A percentile compares a stretch with the other conserved stretches of the same genome.
Conservation (phyloP, 768 basidiomycete genomes). For the Suillus lakei region DNA sequence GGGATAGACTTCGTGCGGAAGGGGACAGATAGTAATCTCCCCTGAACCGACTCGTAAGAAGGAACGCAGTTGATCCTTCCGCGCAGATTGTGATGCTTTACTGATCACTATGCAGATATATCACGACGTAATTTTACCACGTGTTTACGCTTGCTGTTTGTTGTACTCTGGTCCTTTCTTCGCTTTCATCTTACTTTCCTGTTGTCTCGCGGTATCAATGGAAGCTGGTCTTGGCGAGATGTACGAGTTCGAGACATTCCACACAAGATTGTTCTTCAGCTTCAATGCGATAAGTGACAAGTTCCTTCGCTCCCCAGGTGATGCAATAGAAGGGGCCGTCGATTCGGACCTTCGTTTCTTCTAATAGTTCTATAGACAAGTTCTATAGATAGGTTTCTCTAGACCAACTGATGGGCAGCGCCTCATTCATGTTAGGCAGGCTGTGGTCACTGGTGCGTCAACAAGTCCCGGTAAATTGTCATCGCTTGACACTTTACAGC, state of each 20-base stretch:
- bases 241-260: not conserved
- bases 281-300: not conserved
- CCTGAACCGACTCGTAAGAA: not conserved
- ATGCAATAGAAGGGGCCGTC: not conserved
- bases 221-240: not conserved
- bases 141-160: not conserved
- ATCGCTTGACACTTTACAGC: too few relatives aligned
- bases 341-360: not conserved
- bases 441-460: not conserved
- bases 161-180: not conserved
- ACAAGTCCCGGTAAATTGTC: not conserved
- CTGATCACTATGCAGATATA: not conserved
- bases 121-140: slow-evolving; percentile 1
- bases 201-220: slow-evolving; percentile 11
- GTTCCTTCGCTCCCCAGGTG: not conserved
- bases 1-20: slow-evolving; percentile 48
- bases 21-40: slow-evolving; percentile 16
- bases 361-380: not conserved
- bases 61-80: not conserved
- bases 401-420: not conserved
- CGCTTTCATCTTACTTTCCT: slow-evolving; percentile 4
- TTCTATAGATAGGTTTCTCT: not conserved
- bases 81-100: not conserved
- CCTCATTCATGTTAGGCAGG: not conserved
- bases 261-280: not conserved